Conservation (phyloP, 1,284 basidiomycete genomes). For the Sporisorium reilianum region DNA sequence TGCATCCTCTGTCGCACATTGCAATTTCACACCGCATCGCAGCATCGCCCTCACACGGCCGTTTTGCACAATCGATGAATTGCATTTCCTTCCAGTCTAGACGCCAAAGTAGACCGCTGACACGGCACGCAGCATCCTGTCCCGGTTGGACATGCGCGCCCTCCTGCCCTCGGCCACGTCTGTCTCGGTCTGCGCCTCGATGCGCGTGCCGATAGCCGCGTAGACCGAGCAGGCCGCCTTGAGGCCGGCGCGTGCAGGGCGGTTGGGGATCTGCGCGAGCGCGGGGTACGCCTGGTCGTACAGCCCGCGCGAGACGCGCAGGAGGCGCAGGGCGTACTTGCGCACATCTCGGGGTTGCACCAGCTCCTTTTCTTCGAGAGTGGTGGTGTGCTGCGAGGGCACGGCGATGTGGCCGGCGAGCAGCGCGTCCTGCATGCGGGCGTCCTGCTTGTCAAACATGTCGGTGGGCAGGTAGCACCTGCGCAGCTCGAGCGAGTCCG, state of each 20-base stretch:
- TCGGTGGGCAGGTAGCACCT: slow-evolving; percentile 56
- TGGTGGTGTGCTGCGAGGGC: not conserved
- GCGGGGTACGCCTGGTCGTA: slow-evolving; percentile 50
- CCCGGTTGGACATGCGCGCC: slow-evolving; percentile 38
- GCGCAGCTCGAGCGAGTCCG: slow-evolving; percentile 49
- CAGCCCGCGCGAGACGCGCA: slow-evolving; percentile 41
- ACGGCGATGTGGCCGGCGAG: slow-evolving; percentile 15
- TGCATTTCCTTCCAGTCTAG: slow-evolving; percentile 3
- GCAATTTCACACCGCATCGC: not conserved
- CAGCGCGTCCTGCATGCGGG: slow-evolving; percentile 26
- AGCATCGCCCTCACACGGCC: not conserved
- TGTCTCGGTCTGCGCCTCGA: slow-evolving; percentile 30
- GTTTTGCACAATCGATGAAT: not conserved
- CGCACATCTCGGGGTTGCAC: slow-evolving; percentile 36
- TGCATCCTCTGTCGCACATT: not conserved
- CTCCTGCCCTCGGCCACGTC: slow-evolving; percentile 33
- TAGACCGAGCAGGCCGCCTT: slow-evolving; percentile 61
- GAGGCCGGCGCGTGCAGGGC: slow-evolving; percentile 51
- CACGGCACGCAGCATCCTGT: slow-evolving; percentile 31
- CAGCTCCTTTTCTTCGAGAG: not conserved
- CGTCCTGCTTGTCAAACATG: slow-evolving; percentile 31
- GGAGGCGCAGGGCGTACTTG: slow-evolving; percentile 39
- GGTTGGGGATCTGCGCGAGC: slow-evolving; percentile 47
- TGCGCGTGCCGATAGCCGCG: slow-evolving; percentile 46
- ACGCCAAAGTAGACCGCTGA: slow-evolving; percentile 44